Conservation (phyloP, 345 rosid species). For the Gossypium stocksii region DNA sequence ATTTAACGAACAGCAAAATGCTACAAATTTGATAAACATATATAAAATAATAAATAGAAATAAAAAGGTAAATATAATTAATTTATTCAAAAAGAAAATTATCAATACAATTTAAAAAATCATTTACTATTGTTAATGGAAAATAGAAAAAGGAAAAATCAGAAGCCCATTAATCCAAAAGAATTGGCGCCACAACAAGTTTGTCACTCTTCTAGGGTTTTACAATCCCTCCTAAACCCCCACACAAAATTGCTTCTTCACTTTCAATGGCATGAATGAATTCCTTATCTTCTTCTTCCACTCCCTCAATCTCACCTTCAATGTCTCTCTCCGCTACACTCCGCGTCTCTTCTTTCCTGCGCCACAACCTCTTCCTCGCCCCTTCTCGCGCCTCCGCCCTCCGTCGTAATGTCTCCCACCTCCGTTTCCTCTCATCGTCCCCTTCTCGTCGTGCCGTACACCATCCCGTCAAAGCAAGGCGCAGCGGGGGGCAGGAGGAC, state of each 20-base stretch:
- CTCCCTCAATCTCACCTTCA: slow-evolving; percentile 26
- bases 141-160: background rate
- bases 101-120: too few species aligned
- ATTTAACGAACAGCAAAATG: too few species aligned
- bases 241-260: background rate
- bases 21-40: too few species aligned
- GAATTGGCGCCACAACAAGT: slow-evolving; percentile 10
- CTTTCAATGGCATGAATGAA: slow-evolving; percentile 36
- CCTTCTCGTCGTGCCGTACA: slow-evolving; percentile 10
- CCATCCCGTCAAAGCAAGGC: slow-evolving; percentile 20
- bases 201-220: background rate
- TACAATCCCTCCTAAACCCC: background rate
- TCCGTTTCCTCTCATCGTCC: slow-evolving; percentile 38
- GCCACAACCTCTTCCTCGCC: slow-evolving; percentile 28
- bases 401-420: slow-evolving; percentile 28
- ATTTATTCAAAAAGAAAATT: too few species aligned
- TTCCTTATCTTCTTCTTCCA: slow-evolving; percentile 16
- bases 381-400: slow-evolving; percentile 23
- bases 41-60: too few species aligned
- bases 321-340: slow-evolving; percentile 69
- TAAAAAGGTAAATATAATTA: too few species aligned
- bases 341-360: slow-evolving; percentile 58
- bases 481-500: slow-evolving; percentile 17
- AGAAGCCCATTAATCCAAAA: background rate
- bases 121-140: too few species aligned